A percentile compares a stretch with the other conserved stretches of the same genome.
These are phyloP conservation scores for Nissolia schottii DNA, from an alignment of 306 rosid genomes.

Conservation along the genomic window DNA sequence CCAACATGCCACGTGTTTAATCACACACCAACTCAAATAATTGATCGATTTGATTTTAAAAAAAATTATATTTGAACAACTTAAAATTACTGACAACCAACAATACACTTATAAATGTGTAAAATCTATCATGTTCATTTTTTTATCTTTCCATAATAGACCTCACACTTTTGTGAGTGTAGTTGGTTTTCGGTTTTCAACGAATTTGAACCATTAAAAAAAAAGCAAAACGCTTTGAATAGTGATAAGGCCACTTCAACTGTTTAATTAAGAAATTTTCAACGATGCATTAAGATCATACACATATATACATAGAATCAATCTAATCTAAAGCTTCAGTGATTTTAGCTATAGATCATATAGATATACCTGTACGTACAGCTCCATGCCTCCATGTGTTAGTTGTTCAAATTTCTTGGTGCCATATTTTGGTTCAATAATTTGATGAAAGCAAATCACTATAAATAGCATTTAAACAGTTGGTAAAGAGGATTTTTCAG, in stretches of 20 bases:
- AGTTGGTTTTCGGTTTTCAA: no score
- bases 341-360: background rate
- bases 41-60: background rate
- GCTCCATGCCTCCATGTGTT: background rate
- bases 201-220: no score
- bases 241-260: conserved; percentile 9
- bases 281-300: conserved; percentile 20
- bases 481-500: conserved; percentile 34
- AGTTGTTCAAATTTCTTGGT: conserved; percentile 21
- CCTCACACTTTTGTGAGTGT: no score
- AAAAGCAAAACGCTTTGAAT: background rate
- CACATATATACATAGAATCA: conserved; percentile 1
- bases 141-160: no score
- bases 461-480: conserved; percentile 38
- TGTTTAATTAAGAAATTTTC: conserved; percentile 12
- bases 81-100: no score
- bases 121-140: no score
- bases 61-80: no score
- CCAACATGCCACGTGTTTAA: background rate
- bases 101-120: no score
- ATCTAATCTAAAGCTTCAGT: conserved; percentile 10
- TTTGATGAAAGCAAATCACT: conserved; percentile 12
- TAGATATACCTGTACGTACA: background rate
- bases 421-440: conserved; percentile 5
- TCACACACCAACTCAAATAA: background rate